phyloP scores from a whole-genome alignment of 2,329 filamentous ascomycete genomes.

The Cladosporium oxysporum region DNA sequence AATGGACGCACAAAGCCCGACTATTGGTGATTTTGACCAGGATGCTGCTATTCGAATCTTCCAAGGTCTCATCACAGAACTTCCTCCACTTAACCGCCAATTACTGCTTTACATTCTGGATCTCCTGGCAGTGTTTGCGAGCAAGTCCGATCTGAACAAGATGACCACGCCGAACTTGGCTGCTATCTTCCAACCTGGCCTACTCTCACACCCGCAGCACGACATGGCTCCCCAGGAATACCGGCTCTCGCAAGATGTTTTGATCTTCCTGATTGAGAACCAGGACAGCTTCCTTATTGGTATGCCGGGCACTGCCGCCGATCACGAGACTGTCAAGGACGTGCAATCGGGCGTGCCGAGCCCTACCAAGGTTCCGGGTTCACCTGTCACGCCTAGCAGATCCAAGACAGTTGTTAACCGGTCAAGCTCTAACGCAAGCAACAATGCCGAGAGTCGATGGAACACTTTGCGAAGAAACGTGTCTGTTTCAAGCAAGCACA shows the following conservation, averaged over 20 bases:
- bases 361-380: conserved; percentile 44
- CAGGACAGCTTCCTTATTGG: conserved; percentile 98
- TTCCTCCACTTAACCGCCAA: conserved; percentile 91
- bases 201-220: conserved; percentile 89
- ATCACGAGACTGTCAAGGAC: conserved; percentile 71
- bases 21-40: conserved; percentile 73
- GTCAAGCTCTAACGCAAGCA: conserved; percentile 85
- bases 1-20: conserved; percentile 64
- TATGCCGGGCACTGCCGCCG: conserved; percentile 98
- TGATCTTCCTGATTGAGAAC: conserved; percentile 97
- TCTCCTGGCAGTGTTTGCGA: conserved; percentile 91
- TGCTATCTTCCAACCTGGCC: conserved; percentile 95
- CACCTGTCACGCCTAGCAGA: conserved; percentile 46
- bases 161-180: conserved; percentile 95
- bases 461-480: conserved; percentile 82
- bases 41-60: conserved; percentile 77
- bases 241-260: conserved; percentile 89
- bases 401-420: conserved; percentile 64
- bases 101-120: conserved; percentile 94
- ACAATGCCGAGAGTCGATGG: conserved; percentile 81
- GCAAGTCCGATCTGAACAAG: conserved; percentile 93
- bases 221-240: conserved; percentile 97
- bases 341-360: conserved; percentile 67
- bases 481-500: conserved; percentile 88
- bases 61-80: conserved; percentile 85